Conservation (phyloP, 169 alveolate species). For the Cryptosporidium bovis region DNA sequence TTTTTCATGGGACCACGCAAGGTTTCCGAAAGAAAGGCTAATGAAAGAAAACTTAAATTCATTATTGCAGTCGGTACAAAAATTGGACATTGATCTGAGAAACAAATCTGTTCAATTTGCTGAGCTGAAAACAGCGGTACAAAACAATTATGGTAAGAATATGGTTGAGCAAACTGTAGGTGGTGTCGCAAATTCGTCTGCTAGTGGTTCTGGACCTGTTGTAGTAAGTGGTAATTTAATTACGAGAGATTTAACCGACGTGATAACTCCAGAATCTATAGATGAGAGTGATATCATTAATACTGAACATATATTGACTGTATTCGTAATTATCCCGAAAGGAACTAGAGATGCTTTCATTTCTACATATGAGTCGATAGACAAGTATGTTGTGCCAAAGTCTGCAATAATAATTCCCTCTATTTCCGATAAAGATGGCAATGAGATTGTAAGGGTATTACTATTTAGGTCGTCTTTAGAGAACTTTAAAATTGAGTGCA, state of each 20-base stretch:
- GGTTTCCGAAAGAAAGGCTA: constrained; percentile 87
- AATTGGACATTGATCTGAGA: constrained; percentile 84
- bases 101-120: constrained; percentile 82
- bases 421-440: constrained; percentile 83
- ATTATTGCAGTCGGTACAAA: constrained; percentile 83
- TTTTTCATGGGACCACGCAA: constrained; percentile 91
- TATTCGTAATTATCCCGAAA: constrained; percentile 85
- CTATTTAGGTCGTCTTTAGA: constrained; percentile 83
- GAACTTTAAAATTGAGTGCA: constrained; percentile 82
- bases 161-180: neutral
- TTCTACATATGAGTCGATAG: constrained; percentile 79
- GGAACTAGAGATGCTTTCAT: constrained; percentile 81
- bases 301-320: constrained; percentile 86
- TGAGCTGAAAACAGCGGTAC: constrained; percentile 83
- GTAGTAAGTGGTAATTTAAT: constrained; percentile 31
- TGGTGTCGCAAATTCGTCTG: neutral
- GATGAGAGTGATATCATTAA: constrained; percentile 83
- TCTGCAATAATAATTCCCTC: constrained; percentile 81
- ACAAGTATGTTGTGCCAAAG: constrained; percentile 86
- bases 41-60: constrained; percentile 83
- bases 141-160: constrained; percentile 45
- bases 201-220: neutral
- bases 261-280: constrained; percentile 87
- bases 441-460: constrained; percentile 84
- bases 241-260: constrained; percentile 83